Evolutionary conservation across 2,329 filamentous ascomycete species (phyloP).

Genomic region (Penicillium hesseltinei): DNA sequence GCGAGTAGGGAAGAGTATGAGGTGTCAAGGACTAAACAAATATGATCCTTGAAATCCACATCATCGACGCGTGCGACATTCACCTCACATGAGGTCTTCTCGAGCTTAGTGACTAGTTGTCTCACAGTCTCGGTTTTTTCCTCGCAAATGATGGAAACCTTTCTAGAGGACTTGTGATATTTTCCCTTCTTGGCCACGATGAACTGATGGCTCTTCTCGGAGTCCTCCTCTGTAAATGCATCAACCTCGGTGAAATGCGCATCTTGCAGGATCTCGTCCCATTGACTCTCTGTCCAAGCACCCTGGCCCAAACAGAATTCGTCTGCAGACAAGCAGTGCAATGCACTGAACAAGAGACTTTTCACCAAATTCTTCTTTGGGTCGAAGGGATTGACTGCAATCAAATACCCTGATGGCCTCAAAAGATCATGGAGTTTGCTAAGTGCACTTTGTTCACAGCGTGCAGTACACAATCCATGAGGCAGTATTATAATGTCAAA

Average conservation of each 20-base stretch:
- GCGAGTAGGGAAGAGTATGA: conserved; percentile 2
- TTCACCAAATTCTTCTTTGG: conserved; percentile 6
- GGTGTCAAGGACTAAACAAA: conserved; percentile 24
- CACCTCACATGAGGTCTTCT: conserved; percentile 1
- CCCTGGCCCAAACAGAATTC: not conserved
- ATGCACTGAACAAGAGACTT: conserved; percentile 8
- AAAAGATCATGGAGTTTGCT: conserved; percentile 17
- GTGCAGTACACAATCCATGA: conserved; percentile 15
- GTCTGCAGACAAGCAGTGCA: conserved; percentile 7
- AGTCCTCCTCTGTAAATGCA: not conserved
- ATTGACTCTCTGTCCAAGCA: not conserved
- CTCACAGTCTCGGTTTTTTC: not conserved
- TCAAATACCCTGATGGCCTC: conserved; percentile 16
- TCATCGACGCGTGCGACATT: conserved; percentile 6
- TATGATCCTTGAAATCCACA: conserved; percentile 8
- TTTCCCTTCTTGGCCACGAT: conserved; percentile 1
- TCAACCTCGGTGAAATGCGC: not conserved
- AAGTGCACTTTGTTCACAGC: conserved; percentile 7
- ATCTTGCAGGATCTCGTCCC: not conserved
- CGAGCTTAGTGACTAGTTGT: not conserved
- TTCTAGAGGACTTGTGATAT: not conserved
- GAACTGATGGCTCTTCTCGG: conserved; percentile 2
- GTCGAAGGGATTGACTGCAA: conserved; percentile 13
- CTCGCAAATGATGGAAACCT: conserved; percentile 15
- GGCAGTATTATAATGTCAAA: conserved; percentile 22